phyloP scores from a whole-genome alignment of 2,329 filamentous ascomycete genomes.

The Geosmithia flava region DNA sequence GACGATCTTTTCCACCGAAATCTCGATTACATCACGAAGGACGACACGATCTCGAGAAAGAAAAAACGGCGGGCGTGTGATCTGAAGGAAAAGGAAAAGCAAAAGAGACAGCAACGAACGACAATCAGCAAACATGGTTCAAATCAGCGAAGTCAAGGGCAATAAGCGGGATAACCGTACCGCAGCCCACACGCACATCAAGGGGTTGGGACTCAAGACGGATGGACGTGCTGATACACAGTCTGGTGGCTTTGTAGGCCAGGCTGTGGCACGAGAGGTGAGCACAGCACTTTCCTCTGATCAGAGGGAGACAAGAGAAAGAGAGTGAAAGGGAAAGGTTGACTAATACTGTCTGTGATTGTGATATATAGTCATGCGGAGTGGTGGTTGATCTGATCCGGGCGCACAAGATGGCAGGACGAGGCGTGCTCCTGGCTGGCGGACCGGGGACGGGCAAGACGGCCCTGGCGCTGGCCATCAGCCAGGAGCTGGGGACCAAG shows the following conservation, averaged over 20 bases:
- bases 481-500: conserved; percentile 93
- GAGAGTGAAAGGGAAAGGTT: neutral
- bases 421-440: conserved; percentile 84
- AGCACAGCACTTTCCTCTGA: conserved; percentile 6
- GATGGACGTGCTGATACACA: conserved; percentile 79
- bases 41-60: neutral
- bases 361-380: conserved; percentile 77
- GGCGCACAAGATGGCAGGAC: conserved; percentile 93
- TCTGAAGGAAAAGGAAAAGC: neutral
- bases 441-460: conserved; percentile 97
- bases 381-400: conserved; percentile 93
- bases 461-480: conserved; percentile 85
- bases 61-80: no score
- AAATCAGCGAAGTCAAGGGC: conserved; percentile 90
- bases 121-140: conserved; percentile 49
- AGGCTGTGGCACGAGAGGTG: conserved; percentile 80
- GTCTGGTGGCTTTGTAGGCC: conserved; percentile 78
- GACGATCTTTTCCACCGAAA: neutral
- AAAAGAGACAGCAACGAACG: neutral
- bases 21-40: neutral
- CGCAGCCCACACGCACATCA: conserved; percentile 95
- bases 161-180: conserved; percentile 93
- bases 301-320: neutral
- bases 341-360: no score
- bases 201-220: conserved; percentile 73